phyloP scores from a whole-genome alignment of 1,284 basidiomycete genomes.

The Bothia castanella region DNA sequence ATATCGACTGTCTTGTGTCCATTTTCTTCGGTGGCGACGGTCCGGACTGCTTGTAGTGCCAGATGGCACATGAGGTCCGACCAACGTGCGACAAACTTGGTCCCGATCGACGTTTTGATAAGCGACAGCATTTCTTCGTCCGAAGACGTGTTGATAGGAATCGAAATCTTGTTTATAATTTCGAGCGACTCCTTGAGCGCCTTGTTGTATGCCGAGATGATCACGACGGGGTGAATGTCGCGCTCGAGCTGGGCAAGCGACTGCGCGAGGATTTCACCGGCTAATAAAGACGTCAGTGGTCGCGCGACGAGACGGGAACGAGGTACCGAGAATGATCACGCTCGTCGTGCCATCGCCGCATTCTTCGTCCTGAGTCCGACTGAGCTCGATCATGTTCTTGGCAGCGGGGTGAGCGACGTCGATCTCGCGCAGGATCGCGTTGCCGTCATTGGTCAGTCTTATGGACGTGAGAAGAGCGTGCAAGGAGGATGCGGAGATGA shows the following conservation, averaged over 20 bases:
- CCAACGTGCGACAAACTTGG: conserved; percentile 97
- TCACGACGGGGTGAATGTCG: conserved; percentile 97
- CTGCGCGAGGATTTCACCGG: conserved; percentile 98
- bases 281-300: conserved; percentile 38
- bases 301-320: background rate
- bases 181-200: conserved; percentile 89
- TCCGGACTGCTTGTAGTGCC: conserved; percentile 89
- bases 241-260: conserved; percentile 90
- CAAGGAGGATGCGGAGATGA: background rate
- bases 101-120: conserved; percentile 99
- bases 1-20: conserved; percentile 89
- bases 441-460: conserved; percentile 95
- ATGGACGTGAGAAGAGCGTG: background rate
- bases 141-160: conserved; percentile 85
- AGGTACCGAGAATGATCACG: conserved; percentile 89
- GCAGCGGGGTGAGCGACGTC: conserved; percentile 98
- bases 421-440: conserved; percentile 95
- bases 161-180: conserved; percentile 83
- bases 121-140: conserved; percentile 93
- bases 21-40: conserved; percentile 61
- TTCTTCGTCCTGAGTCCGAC: conserved; percentile 97
- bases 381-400: conserved; percentile 99
- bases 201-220: conserved; percentile 97
- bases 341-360: conserved; percentile 97
- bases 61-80: conserved; percentile 96